Evolutionary conservation across 305 asterid genomes (phyloP).

Genomic region (Ilex paraguariensis): DNA sequence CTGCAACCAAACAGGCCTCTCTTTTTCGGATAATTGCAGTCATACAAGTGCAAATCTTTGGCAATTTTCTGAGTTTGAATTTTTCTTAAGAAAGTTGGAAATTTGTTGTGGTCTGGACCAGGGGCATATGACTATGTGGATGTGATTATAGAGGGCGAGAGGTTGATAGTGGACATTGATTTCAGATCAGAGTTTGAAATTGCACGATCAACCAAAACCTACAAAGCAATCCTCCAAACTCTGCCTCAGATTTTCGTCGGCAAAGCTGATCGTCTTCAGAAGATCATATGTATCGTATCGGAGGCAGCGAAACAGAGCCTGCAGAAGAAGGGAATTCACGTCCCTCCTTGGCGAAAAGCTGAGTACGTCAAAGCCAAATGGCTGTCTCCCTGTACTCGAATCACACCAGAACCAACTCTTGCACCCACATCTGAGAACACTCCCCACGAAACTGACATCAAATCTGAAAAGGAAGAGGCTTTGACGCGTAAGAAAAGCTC

Average conservation of each 20-base stretch:
- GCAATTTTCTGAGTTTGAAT: neutral
- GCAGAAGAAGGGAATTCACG: constrained; percentile 82
- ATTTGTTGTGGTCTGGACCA: constrained; percentile 5
- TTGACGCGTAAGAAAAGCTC: neutral
- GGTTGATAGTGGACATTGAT: constrained; percentile 68
- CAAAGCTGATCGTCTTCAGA: constrained; percentile 71
- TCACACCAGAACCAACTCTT: constrained; percentile 6
- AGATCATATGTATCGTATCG: constrained; percentile 49
- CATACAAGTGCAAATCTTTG: too few species aligned
- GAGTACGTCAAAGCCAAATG: constrained; percentile 78
- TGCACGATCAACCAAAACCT: constrained; percentile 75
- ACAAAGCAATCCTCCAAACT: constrained; percentile 48
- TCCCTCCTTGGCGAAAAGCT: constrained; percentile 86
- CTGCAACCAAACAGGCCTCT: too few species aligned
- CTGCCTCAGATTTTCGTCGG: constrained; percentile 68
- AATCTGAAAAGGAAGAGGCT: constrained; percentile 12
- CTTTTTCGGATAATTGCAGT: too few species aligned
- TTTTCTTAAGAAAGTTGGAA: neutral
- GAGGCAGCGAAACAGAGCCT: constrained; percentile 81
- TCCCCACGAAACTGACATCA: neutral
- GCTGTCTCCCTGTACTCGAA: constrained; percentile 59
- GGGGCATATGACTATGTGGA: constrained; percentile 79
- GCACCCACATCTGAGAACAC: too few species aligned
- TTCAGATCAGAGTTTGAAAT: constrained; percentile 80
- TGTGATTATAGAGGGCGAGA: constrained; percentile 49